Conservation (phyloP, 495 filamentous ascomycete species). For the Penicillium parvum region DNA sequence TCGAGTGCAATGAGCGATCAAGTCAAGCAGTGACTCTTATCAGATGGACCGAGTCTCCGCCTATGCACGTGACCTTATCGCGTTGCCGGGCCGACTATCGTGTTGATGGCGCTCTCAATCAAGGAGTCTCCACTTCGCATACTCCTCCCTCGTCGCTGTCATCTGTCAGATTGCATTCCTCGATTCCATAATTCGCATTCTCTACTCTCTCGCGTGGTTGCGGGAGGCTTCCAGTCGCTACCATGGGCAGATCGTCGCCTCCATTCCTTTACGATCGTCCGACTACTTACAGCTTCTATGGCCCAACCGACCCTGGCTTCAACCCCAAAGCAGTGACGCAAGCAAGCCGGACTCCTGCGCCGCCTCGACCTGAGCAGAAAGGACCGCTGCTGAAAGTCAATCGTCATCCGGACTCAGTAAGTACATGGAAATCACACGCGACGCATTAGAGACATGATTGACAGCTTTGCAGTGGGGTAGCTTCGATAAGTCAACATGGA, state of each 20-base stretch:
- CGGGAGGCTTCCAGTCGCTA: conserved; percentile 29
- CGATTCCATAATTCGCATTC: conserved; percentile 9
- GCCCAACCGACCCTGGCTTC: conserved; percentile 56
- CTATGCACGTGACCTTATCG: conserved; percentile 31
- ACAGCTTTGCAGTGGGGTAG: conserved; percentile 32
- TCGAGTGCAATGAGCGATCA: neutral
- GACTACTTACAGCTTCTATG: conserved; percentile 43
- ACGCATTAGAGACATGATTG: conserved; percentile 2
- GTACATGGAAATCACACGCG: conserved; percentile 11
- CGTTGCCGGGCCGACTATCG: conserved; percentile 37
- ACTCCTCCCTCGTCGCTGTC: conserved; percentile 12
- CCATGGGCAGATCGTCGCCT: conserved; percentile 56
- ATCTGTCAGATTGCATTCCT: conserved; percentile 27
- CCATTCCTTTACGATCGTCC: conserved; percentile 74
- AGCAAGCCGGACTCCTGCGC: conserved; percentile 58
- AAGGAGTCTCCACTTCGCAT: too few species aligned
- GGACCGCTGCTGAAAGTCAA: conserved; percentile 76
- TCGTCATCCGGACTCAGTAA: conserved; percentile 73
- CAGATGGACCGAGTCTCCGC: neutral
- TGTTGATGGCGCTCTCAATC: conserved; percentile 24
- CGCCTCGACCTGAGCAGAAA: conserved; percentile 56
- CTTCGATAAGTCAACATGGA: conserved; percentile 48
- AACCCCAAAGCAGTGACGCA: conserved; percentile 79
- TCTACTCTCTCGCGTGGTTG: conserved; percentile 32
- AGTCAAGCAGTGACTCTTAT: neutral